Percentiles rank a stretch among this genome's conserved stretches.
Conservation (phyloP, 2,329 filamentous ascomycete genomes). For the Stemphylium vesicarium region DNA sequence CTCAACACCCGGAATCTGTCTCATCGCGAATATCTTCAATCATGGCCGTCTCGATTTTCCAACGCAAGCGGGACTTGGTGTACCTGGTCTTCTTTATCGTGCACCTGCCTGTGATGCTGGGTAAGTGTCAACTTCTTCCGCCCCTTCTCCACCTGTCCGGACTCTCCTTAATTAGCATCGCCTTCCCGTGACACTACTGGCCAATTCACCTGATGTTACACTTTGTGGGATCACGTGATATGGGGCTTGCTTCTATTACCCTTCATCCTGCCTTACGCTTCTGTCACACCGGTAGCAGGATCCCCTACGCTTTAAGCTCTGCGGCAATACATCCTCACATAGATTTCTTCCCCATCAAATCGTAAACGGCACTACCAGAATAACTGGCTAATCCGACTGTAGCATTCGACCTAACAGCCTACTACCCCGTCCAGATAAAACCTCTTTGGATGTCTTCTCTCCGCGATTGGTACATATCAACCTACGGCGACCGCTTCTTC, state of each 20-base stretch:
- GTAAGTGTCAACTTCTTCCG: conserved; percentile 45
- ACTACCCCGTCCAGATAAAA: conserved; percentile 61
- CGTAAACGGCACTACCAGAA: neutral
- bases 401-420: conserved; percentile 67
- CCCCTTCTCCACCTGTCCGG: neutral
- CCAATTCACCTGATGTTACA: neutral
- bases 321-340: neutral
- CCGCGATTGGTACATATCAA: conserved; percentile 64
- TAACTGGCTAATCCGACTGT: neutral
- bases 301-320: neutral
- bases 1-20: neutral
- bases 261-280: neutral
- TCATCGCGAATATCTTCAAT: neutral
- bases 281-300: neutral
- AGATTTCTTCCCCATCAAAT: neutral
- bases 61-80: conserved; percentile 53
- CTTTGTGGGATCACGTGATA: neutral
- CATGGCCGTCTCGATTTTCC: conserved; percentile 40
- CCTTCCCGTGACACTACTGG: neutral
- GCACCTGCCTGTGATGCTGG: conserved; percentile 67
- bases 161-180: neutral
- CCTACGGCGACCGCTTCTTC: conserved; percentile 70
- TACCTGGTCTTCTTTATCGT: conserved; percentile 68
- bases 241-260: neutral
- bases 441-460: conserved; percentile 58